Percentiles rank a stretch among this genome's conserved stretches.
These are phyloP conservation scores for Seminavis robusta DNA, from an alignment of 108 stramenopile species.

Conservation along the genomic window DNA sequence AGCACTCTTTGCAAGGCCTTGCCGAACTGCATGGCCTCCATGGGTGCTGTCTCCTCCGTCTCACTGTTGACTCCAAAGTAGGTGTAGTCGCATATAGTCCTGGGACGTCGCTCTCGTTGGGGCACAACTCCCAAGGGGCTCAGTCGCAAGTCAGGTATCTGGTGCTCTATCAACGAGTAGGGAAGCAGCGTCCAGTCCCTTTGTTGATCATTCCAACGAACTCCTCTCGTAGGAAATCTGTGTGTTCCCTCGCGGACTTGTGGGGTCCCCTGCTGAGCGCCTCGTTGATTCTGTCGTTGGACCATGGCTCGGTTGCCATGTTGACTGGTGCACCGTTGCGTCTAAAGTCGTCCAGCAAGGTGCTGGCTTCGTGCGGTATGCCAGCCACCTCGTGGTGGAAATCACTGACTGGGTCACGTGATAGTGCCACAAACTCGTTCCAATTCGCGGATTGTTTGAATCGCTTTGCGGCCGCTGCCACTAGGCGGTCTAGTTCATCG, in stretches of 20 bases:
- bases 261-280: conserved; percentile 22
- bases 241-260: conserved; percentile 8
- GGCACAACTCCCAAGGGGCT: conserved; percentile 28
- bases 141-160: conserved; percentile 10
- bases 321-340: conserved; percentile 10
- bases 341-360: conserved; percentile 8
- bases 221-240: conserved; percentile 14
- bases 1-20: too few relatives aligned
- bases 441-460: neutral
- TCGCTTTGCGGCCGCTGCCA: neutral
- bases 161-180: neutral
- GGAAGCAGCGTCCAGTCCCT: conserved; percentile 30
- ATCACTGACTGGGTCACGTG: conserved; percentile 1
- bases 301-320: conserved; percentile 11
- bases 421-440: neutral
- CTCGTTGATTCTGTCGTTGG: neutral
- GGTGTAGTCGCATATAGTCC: conserved; percentile 18
- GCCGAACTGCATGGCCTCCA: too few relatives aligned
- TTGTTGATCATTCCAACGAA: too few relatives aligned
- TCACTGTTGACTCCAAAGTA: too few relatives aligned
- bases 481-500: conserved; percentile 3
- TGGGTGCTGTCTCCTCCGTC: too few relatives aligned
- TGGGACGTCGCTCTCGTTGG: conserved; percentile 22
- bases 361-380: conserved; percentile 16
- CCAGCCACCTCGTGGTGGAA: neutral